These are phyloP conservation scores for Diutina catenulata DNA, from an alignment of 1,139 yeast genomes.

Conservation along the genomic window DNA sequence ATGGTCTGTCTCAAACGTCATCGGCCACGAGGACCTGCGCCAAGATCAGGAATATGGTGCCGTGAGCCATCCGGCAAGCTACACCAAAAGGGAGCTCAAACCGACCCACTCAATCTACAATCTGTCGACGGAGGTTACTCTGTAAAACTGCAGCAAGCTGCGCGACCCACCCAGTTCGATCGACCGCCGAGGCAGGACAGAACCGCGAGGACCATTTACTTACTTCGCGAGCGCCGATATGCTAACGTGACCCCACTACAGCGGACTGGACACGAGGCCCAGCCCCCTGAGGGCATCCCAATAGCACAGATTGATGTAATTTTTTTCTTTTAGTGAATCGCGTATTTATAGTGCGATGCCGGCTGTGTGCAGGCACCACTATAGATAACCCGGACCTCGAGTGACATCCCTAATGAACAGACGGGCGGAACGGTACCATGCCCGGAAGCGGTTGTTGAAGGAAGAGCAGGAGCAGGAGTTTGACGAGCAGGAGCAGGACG, in stretches of 20 bases:
- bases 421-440: not conserved
- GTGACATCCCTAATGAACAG: constrained; percentile 1
- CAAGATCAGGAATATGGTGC: constrained; percentile 93
- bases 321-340: not conserved
- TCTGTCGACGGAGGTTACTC: constrained; percentile 84
- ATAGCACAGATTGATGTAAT: constrained; percentile 41
- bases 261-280: not conserved
- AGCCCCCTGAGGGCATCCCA: constrained; percentile 24
- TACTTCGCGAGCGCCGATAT: constrained; percentile 66
- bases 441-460: too few species aligned
- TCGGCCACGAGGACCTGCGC: constrained; percentile 66
- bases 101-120: constrained; percentile 50
- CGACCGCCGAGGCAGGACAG: constrained; percentile 47
- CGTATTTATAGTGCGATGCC: constrained; percentile 6
- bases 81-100: constrained; percentile 48
- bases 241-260: constrained; percentile 21
- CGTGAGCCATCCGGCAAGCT: constrained; percentile 42
- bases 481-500: not conserved
- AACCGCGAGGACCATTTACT: constrained; percentile 13
- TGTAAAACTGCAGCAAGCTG: constrained; percentile 36
- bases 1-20: constrained; percentile 74
- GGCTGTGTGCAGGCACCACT: constrained; percentile 5
- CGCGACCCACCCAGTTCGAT: constrained; percentile 29
- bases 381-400: not conserved
- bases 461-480: not conserved